Base-by-base conservation (phyloP, 257 asterid species). In the Orobanche coerulescens region DNA sequence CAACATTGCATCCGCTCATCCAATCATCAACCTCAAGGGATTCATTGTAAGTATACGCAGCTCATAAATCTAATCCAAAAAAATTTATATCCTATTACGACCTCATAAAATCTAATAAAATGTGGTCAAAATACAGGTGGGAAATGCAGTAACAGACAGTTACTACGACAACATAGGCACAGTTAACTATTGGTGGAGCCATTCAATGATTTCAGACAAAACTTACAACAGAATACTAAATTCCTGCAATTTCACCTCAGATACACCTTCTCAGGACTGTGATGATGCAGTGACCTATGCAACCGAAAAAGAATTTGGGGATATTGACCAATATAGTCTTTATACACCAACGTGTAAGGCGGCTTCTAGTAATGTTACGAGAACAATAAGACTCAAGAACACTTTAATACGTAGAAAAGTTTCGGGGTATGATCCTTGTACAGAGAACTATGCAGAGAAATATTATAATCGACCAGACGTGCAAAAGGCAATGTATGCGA, bases 401-500 rank as follows among this genome's bases (percentile, higher is more conserved):
- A 68, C 71, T 26, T 79, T 78, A 54, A 1, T 83, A 4, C 65
- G 55, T 23, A 72, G 65, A n/a, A 19, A 55, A 75, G 25, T 73
- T 10, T 70, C 81, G 0, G 94, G 90, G 7, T 86, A 84, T 24
- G 95, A 90, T 78, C n/a, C n/a, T n/a, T n/a, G n/a, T n/a, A n/a
- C n/a, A n/a, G n/a, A n/a, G n/a, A n/a, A n/a, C n/a, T n/a, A 90
- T 36, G 94, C 94, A 3, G 94, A 82, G 67, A 75, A 25, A 50
- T 90, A 86, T 71, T 90, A 77, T 51, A 90, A 90, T 61, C 64
- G 87, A 55, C 76, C 64, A 2, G 94, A 90, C 57, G 97, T 90
- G n/a, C 97, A 86, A 76, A 80, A 79, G 54, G 95, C 90, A 15
- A 52, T 90, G 62, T 95, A 90, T 51, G 95, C 95, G 28, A 90